phyloP scores from a whole-genome alignment of 2,329 filamentous ascomycete genomes.

The Teratosphaeria zuluensis region DNA sequence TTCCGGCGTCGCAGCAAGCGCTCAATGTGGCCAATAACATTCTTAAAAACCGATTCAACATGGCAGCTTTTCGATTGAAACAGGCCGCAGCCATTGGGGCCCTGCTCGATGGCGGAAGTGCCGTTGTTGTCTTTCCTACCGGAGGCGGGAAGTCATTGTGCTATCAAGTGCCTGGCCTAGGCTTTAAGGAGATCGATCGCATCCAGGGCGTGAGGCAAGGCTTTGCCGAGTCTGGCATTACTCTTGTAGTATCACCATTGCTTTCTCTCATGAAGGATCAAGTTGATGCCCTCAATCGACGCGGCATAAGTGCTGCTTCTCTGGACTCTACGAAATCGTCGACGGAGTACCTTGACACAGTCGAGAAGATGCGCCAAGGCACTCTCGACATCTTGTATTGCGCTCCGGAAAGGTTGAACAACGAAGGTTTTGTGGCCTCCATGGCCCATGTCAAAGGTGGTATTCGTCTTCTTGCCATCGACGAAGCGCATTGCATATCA shows the following conservation, averaged over 20 bases:
- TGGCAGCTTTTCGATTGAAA: constrained; percentile 35
- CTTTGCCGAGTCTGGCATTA: constrained; percentile 60
- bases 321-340: constrained; percentile 67
- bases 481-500: constrained; percentile 96
- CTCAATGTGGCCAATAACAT: constrained; percentile 23
- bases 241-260: constrained; percentile 83
- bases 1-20: constrained; percentile 1
- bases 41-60: constrained; percentile 32
- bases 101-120: constrained; percentile 39
- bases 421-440: constrained; percentile 48
- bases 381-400: constrained; percentile 81
- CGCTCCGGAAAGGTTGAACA: constrained; percentile 68
- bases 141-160: constrained; percentile 94
- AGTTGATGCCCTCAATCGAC: constrained; percentile 65
- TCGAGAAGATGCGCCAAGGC: constrained; percentile 60
- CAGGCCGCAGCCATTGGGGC: constrained; percentile 37
- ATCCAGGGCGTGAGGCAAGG: constrained; percentile 50
- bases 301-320: constrained; percentile 68
- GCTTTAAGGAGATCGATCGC: constrained; percentile 45
- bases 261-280: constrained; percentile 97
- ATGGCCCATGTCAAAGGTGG: constrained; percentile 47
- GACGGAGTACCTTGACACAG: constrained; percentile 54
- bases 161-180: constrained; percentile 84
- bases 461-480: constrained; percentile 64
- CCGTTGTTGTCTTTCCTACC: constrained; percentile 94